Evolutionary conservation across 202 grass and related monocot genomes (phyloP).

Genomic region (Brachypodium distachyon): DNA sequence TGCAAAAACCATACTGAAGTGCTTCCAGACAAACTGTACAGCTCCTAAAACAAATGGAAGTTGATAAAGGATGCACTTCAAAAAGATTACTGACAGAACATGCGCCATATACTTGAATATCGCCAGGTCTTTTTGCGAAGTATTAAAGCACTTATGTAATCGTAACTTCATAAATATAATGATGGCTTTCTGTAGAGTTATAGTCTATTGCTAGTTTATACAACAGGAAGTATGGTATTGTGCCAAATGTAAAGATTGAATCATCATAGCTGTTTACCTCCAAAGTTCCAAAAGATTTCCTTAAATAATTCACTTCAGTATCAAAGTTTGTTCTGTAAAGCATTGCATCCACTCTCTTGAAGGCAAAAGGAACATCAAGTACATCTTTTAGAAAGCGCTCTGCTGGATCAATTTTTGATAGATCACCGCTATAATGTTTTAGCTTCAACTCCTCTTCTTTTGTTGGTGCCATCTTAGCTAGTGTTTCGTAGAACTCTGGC

Average conservation of each 20-base stretch:
- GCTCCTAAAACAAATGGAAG: background rate
- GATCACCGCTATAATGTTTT: constrained; percentile 45
- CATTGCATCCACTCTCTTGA: constrained; percentile 79
- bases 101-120: background rate
- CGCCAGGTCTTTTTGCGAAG: background rate
- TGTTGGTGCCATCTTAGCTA: constrained; percentile 74
- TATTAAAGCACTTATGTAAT: background rate
- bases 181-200: background rate
- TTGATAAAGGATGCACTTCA: background rate
- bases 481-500: constrained; percentile 61
- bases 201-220: background rate
- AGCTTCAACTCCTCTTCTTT: constrained; percentile 78
- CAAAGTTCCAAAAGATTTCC: constrained; percentile 53
- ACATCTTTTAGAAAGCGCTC: constrained; percentile 68
- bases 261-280: constrained; percentile 48
- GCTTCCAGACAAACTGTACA: background rate
- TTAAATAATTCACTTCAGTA: constrained; percentile 59
- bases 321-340: constrained; percentile 80
- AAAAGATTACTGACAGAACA: background rate
- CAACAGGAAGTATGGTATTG: background rate
- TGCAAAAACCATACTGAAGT: background rate
- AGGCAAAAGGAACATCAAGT: constrained; percentile 75
- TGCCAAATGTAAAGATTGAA: constrained; percentile 2
- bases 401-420: constrained; percentile 56
- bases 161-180: background rate